Evolutionary conservation across 2,329 filamentous ascomycete genomes (phyloP).

Genomic region (Microcyclosporella mali): DNA sequence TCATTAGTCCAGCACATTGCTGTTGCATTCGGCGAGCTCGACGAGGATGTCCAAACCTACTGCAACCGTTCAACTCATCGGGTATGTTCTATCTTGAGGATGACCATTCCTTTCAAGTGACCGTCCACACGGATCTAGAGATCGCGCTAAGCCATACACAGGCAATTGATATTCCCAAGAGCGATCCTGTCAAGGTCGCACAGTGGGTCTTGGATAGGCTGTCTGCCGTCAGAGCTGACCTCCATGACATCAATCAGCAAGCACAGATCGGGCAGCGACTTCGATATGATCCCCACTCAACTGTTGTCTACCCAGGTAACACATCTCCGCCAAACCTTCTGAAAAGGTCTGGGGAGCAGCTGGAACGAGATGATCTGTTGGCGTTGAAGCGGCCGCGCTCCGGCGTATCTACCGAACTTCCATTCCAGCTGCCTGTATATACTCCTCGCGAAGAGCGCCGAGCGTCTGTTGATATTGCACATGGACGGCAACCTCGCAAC

Average conservation of each 20-base stretch:
- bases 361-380: constrained; percentile 15
- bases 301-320: not conserved
- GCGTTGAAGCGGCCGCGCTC: constrained; percentile 19
- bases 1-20: constrained; percentile 22
- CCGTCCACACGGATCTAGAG: not conserved
- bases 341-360: constrained; percentile 17
- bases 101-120: too few species aligned
- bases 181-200: constrained; percentile 14
- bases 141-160: constrained; percentile 4
- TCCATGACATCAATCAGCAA: constrained; percentile 12
- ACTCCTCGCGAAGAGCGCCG: constrained; percentile 13
- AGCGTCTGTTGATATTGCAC: constrained; percentile 11
- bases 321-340: constrained; percentile 12
- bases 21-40: constrained; percentile 20
- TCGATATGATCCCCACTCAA: not conserved
- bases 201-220: constrained; percentile 25
- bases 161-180: constrained; percentile 13
- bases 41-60: constrained; percentile 17
- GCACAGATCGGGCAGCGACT: not conserved
- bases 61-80: constrained; percentile 9
- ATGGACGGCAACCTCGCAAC: constrained; percentile 3
- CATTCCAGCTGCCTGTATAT: constrained; percentile 3
- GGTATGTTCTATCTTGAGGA: constrained; percentile 7
- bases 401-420: constrained; percentile 11
- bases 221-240: constrained; percentile 13